Evolutionary conservation across 2,329 filamentous ascomycete genomes (phyloP).

Genomic region (Calonectria multiphialidica): DNA sequence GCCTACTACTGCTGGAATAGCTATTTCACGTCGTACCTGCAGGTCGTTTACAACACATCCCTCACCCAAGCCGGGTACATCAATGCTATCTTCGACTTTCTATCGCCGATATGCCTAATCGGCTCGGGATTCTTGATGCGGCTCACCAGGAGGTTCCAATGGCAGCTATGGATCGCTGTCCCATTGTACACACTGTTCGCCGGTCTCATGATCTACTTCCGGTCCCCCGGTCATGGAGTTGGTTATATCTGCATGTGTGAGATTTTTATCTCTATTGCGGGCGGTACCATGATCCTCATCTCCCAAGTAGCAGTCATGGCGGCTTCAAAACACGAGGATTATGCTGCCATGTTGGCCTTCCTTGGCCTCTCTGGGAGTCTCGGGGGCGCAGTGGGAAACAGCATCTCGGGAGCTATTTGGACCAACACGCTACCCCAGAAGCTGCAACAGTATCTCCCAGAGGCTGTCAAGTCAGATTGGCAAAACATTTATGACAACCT

Average conservation of each 20-base stretch:
- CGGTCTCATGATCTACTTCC: background rate
- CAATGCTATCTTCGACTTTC: constrained; percentile 27
- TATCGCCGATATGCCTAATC: constrained; percentile 15
- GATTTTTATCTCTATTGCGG: background rate
- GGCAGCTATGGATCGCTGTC: constrained; percentile 27
- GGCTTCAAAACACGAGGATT: background rate
- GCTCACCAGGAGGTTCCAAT: constrained; percentile 46
- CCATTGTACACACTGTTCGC: background rate
- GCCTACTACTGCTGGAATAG: constrained; percentile 6
- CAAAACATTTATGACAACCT: constrained; percentile 25
- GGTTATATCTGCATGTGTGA: background rate
- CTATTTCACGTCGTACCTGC: constrained; percentile 25
- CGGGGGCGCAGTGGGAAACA: background rate
- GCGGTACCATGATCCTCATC: background rate
- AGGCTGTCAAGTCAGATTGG: background rate
- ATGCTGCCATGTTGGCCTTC: background rate
- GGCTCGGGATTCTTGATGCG: constrained; percentile 26
- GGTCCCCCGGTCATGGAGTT: background rate
- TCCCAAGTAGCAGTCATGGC: background rate
- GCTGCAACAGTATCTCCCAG: background rate
- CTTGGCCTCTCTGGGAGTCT: background rate
- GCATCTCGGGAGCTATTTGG: background rate
- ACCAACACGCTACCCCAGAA: background rate
- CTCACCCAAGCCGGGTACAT: constrained; percentile 30
- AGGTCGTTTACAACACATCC: constrained; percentile 25